Conservation (phyloP, 116 monocot species). For the Cymodocea nodosa region DNA sequence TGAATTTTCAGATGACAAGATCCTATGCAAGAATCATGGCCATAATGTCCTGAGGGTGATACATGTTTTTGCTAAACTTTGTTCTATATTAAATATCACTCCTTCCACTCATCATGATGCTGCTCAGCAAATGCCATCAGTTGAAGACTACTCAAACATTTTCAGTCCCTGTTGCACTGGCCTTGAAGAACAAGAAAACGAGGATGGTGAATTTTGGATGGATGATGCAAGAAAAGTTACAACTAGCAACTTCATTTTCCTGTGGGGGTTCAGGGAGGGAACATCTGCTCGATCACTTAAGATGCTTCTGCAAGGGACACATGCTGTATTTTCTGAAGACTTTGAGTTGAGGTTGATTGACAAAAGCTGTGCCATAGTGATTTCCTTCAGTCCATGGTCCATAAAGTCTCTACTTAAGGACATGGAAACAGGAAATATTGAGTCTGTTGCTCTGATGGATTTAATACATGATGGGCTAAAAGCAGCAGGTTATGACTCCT, state of each 20-base stretch:
- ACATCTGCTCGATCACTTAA: conserved; percentile 31
- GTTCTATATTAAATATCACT: conserved; percentile 33
- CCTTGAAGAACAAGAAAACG: conserved; percentile 19
- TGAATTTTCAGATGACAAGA: conserved; percentile 16
- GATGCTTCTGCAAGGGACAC: conserved; percentile 18
- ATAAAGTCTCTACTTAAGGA: conserved; percentile 33
- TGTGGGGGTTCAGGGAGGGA: conserved; percentile 58
- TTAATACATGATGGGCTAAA: conserved; percentile 42
- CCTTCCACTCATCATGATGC: conserved; percentile 3
- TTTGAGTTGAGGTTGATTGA: conserved; percentile 56
- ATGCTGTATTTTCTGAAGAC: conserved; percentile 39
- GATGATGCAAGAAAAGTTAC: conserved; percentile 27
- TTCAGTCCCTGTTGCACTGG: conserved; percentile 30
- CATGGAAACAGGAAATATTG: conserved; percentile 18
- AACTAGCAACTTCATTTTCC: conserved; percentile 40
- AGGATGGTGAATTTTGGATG: conserved; percentile 3
- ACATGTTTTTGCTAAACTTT: conserved; percentile 57
- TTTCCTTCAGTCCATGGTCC: conserved; percentile 20
- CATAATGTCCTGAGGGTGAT: conserved; percentile 50
- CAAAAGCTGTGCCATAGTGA: conserved; percentile 41
- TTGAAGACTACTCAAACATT: conserved; percentile 42
- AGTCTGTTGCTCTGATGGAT: conserved; percentile 19
- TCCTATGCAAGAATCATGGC: conserved; percentile 31
- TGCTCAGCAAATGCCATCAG: background rate
- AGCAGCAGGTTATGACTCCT: conserved; percentile 50